A percentile compares a stretch with the other conserved stretches of the same genome.
phyloP scores from a whole-genome alignment of 2,329 filamentous ascomycete genomes.

The Bretziella fagacearum region DNA sequence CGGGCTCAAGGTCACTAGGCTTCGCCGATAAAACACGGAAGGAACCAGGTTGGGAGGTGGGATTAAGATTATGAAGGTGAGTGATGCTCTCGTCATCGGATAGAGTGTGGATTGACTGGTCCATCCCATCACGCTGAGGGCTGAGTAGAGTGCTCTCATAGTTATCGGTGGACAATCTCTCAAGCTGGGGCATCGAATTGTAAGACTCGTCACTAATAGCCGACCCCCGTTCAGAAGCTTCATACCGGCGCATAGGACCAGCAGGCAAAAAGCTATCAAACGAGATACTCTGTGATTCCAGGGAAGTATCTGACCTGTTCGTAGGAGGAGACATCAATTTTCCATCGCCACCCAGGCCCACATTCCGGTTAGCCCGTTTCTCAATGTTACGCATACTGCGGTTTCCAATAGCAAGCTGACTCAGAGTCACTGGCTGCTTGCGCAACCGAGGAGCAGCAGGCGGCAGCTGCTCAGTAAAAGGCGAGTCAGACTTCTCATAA shows the following conservation, averaged over 20 bases:
- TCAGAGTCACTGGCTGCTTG: conserved; percentile 11
- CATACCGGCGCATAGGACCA: conserved; percentile 20
- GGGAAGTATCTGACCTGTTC: conserved; percentile 14
- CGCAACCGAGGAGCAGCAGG: conserved; percentile 7
- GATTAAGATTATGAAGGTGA: not conserved
- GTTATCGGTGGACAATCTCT: conserved; percentile 37
- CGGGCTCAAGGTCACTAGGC: conserved; percentile 32
- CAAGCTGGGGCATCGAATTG: conserved; percentile 58
- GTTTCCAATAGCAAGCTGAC: conserved; percentile 19
- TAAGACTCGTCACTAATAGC: conserved; percentile 48
- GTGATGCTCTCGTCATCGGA: conserved; percentile 5
- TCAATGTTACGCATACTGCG: conserved; percentile 27
- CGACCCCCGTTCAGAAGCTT: not conserved
- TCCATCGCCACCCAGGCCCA: conserved; percentile 25
- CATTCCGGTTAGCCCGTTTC: conserved; percentile 29
- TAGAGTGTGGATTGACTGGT: conserved; percentile 31
- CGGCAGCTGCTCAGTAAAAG: not conserved
- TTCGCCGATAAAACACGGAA: conserved; percentile 36
- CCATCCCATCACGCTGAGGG: conserved; percentile 32
- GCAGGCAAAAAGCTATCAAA: conserved; percentile 13
- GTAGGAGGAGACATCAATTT: conserved; percentile 19
- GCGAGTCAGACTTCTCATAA: conserved; percentile 35
- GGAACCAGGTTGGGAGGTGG: conserved; percentile 24
- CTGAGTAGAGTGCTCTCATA: conserved; percentile 16
- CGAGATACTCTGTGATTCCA: conserved; percentile 3